These are phyloP conservation scores for Solanum piurae DNA, from an alignment of 257 asterid genomes.

Conservation along the genomic window DNA sequence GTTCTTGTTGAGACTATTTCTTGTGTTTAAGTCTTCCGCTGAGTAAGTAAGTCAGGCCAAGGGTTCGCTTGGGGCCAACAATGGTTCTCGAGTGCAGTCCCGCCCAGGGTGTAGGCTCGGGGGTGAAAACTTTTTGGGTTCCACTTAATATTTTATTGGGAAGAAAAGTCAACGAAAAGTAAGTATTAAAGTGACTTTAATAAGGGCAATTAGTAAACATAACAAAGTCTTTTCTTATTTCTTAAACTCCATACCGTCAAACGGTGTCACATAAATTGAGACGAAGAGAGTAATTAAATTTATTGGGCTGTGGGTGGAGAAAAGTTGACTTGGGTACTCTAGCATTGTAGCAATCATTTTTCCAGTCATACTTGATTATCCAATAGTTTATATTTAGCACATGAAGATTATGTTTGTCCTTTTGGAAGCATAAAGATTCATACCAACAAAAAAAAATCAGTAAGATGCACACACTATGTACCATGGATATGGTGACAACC, in stretches of 20 bases:
- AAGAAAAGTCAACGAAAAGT: no score
- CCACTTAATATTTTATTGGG: not conserved
- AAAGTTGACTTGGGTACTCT: not conserved
- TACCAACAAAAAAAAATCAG: not conserved
- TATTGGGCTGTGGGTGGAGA: not conserved
- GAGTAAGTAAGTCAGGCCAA: no score
- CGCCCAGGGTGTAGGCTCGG: no score
- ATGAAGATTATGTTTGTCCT: not conserved
- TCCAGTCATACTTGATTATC: not conserved
- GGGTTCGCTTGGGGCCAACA: no score
- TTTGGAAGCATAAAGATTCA: not conserved
- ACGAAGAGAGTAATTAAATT: not conserved
- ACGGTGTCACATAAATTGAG: no score
- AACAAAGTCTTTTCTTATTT: not conserved
- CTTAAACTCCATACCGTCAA: not conserved
- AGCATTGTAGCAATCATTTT: not conserved
- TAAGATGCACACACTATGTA: not conserved
- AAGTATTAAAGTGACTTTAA: not conserved
- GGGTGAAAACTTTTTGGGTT: no score
- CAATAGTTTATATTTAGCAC: not conserved
- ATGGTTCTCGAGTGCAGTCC: no score
- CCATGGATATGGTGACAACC: not conserved
- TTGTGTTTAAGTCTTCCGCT: no score
- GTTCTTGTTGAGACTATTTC: no score
- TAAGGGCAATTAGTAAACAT: not conserved